These are phyloP conservation scores for Aspergillus clavatus DNA, from an alignment of 2,329 filamentous ascomycete species.

Conservation along the genomic window DNA sequence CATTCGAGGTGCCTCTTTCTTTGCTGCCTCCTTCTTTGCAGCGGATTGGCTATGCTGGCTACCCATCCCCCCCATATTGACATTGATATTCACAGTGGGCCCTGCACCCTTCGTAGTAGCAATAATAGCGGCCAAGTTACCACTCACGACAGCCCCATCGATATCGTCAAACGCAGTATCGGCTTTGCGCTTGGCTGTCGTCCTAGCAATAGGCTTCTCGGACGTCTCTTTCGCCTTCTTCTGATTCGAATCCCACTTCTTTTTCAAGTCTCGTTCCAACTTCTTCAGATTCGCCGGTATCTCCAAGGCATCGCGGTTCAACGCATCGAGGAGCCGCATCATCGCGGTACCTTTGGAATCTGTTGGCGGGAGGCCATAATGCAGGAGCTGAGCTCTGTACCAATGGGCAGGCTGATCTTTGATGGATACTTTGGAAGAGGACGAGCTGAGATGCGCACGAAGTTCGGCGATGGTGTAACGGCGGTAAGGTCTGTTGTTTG, in stretches of 20 bases:
- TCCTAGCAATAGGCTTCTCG: background rate
- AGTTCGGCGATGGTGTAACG: conserved; percentile 45
- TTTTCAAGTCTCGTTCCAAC: conserved; percentile 54
- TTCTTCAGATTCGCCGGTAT: conserved; percentile 48
- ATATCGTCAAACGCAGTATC: background rate
- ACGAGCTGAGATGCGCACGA: conserved; percentile 37
- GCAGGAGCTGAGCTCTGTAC: conserved; percentile 59
- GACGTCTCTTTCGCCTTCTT: conserved; percentile 13
- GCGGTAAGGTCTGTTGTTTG: conserved; percentile 43
- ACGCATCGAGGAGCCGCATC: conserved; percentile 54
- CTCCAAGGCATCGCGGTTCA: conserved; percentile 45
- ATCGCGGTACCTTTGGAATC: conserved; percentile 57
- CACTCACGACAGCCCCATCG: background rate
- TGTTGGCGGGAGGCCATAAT: conserved; percentile 56
- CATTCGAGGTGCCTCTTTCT: too few species aligned
- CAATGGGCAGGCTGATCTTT: conserved; percentile 55
- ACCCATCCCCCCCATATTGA: background rate
- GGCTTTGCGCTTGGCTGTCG: background rate
- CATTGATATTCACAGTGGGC: background rate
- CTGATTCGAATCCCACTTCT: conserved; percentile 51
- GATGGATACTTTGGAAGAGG: conserved; percentile 3
- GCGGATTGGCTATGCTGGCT: background rate
- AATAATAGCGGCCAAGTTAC: background rate
- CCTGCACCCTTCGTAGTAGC: background rate
- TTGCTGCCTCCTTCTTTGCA: background rate